Evolutionary conservation across 75 land plant species (phyloP).

Genomic region (Pinus tabuliformis): DNA sequence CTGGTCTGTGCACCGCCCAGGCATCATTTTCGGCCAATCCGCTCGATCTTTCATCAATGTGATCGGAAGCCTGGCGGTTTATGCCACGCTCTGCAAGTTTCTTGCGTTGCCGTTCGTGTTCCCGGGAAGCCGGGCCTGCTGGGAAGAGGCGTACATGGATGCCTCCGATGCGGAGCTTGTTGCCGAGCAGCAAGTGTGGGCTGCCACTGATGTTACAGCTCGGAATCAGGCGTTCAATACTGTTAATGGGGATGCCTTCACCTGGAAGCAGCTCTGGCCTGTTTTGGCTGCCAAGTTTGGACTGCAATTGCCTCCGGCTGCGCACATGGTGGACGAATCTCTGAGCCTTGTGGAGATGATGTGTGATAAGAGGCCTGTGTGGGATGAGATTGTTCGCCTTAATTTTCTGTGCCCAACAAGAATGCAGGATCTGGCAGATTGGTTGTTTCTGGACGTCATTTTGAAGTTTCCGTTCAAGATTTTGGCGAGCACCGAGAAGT

Average conservation of each 20-base stretch:
- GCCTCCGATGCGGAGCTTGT: slow-evolving; percentile 76
- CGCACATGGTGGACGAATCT: slow-evolving; percentile 2
- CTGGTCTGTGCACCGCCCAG: slow-evolving; percentile 88
- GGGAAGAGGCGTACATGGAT: slow-evolving; percentile 62
- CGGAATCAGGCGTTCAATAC: slow-evolving; percentile 45
- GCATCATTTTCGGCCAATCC: slow-evolving; percentile 61
- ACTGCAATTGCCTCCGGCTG: slow-evolving; percentile 6
- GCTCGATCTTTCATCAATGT: slow-evolving; percentile 51
- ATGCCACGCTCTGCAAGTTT: slow-evolving; percentile 63
- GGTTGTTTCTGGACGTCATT: slow-evolving; percentile 51
- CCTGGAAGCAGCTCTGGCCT: slow-evolving; percentile 67
- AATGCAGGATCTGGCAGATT: slow-evolving; percentile 53
- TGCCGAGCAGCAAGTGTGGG: slow-evolving; percentile 85
- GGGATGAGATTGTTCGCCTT: slow-evolving; percentile 46
- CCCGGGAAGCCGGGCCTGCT: slow-evolving; percentile 55
- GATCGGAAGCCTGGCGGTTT: slow-evolving; percentile 66
- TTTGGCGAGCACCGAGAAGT: slow-evolving; percentile 33
- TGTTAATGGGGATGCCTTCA: slow-evolving; percentile 33
- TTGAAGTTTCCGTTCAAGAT: slow-evolving; percentile 36
- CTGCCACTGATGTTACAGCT: slow-evolving; percentile 19
- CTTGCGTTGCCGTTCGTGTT: slow-evolving; percentile 59
- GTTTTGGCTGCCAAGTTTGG: slow-evolving; percentile 35
- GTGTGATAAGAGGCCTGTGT: slow-evolving; percentile 39
- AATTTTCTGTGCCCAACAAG: slow-evolving; percentile 23
- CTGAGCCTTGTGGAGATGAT: slow-evolving; percentile 13